A percentile compares a stretch with the other conserved stretches of the same genome.
Evolutionary conservation across 1,139 yeast genomes (phyloP).

Genomic region (Oligophagozyma castellii): DNA sequence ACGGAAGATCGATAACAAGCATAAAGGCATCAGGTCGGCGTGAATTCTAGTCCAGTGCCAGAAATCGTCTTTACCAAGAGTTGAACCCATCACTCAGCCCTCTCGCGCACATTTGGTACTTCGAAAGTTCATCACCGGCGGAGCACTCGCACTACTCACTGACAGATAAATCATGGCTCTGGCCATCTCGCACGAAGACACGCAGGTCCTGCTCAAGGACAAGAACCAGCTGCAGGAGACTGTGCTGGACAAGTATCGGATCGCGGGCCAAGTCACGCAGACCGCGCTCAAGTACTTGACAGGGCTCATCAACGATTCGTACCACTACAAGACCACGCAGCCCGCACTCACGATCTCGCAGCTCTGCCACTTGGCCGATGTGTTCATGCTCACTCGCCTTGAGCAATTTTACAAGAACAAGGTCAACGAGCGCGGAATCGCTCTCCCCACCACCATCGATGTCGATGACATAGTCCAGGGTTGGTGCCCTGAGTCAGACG

Average conservation of each 20-base stretch:
- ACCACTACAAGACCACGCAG: slow-evolving; percentile 34
- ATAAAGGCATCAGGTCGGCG: too few relatives aligned
- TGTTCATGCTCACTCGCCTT: slow-evolving; percentile 46
- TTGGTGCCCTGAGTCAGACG: slow-evolving; percentile 78
- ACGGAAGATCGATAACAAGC: too few relatives aligned
- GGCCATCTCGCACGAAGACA: slow-evolving; percentile 56
- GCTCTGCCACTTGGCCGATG: slow-evolving; percentile 70
- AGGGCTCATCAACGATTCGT: slow-evolving; percentile 54
- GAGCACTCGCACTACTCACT: too few relatives aligned
- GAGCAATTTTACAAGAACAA: slow-evolving; percentile 39
- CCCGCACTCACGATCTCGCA: slow-evolving; percentile 50
- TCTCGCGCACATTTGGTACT: too few relatives aligned
- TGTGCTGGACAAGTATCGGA: slow-evolving; percentile 67
- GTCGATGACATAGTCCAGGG: slow-evolving; percentile 68
- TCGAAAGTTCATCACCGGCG: too few relatives aligned
- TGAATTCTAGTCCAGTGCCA: too few relatives aligned
- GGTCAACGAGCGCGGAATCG: slow-evolving; percentile 74
- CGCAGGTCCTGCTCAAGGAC: slow-evolving; percentile 58
- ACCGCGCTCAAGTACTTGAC: slow-evolving; percentile 60
- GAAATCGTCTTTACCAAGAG: too few relatives aligned
- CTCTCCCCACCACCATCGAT: slow-evolving; percentile 81
- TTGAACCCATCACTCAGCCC: too few relatives aligned
- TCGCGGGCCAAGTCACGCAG: slow-evolving; percentile 88
- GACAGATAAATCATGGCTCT: slow-evolving; percentile 41
- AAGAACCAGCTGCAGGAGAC: slow-evolving; percentile 52